phyloP scores from a whole-genome alignment of 805 yeast species.

The Naumovozyma baii region DNA sequence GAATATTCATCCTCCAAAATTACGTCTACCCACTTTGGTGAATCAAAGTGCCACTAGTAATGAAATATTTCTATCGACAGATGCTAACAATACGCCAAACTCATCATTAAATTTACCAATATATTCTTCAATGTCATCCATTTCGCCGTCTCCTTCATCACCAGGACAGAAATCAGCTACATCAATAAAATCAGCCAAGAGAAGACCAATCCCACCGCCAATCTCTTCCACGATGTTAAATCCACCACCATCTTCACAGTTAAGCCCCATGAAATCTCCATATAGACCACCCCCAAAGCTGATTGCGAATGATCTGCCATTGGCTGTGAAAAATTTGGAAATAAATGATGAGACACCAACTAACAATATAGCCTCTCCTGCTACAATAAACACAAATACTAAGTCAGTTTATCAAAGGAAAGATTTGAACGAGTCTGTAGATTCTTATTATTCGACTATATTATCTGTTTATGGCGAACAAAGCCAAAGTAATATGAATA shows the following conservation, averaged over 20 bases:
- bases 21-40: slow-evolving; percentile 33
- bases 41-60: neutral
- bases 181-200: slow-evolving; percentile 21
- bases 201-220: slow-evolving; percentile 27
- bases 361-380: neutral
- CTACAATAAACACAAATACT: neutral
- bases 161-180: slow-evolving; percentile 25
- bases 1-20: slow-evolving; percentile 35
- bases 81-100: slow-evolving; percentile 1
- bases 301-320: slow-evolving; percentile 4
- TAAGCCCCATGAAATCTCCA: neutral
- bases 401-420: neutral
- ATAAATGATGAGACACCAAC: neutral
- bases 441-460: slow-evolving; percentile 20
- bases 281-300: slow-evolving; percentile 4
- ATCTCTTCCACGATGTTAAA: slow-evolving; percentile 11
- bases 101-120: slow-evolving; percentile 11
- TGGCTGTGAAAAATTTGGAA: slow-evolving; percentile 4
- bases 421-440: slow-evolving; percentile 8
- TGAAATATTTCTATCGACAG: neutral
- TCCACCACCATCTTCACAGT: slow-evolving; percentile 1
- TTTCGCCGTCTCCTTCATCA: slow-evolving; percentile 8
- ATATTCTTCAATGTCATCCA: slow-evolving; percentile 15
- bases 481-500: slow-evolving; percentile 8
- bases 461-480: slow-evolving; percentile 17